phyloP scores from a whole-genome alignment of 176 grass and related monocot genomes.

The Eragrostis curvula region DNA sequence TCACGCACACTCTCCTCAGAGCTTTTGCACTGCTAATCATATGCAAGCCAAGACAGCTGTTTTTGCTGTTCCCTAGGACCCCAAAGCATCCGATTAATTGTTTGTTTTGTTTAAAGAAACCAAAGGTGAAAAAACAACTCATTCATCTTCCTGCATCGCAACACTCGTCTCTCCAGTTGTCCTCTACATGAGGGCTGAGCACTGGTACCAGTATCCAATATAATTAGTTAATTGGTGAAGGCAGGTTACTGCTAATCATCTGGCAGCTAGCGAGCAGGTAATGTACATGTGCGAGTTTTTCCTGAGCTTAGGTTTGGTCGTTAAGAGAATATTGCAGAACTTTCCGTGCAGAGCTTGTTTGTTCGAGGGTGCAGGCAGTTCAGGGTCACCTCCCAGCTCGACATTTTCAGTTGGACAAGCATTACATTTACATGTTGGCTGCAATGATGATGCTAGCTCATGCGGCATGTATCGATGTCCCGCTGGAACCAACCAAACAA shows the following conservation, averaged over 20 bases:
- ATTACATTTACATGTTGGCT: conserved; percentile 42
- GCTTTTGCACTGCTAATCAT: conserved; percentile 46
- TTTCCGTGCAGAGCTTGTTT: background rate
- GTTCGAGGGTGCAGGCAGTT: background rate
- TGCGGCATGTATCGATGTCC: conserved; percentile 11
- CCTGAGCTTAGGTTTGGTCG: conserved; percentile 16
- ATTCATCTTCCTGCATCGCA: conserved; percentile 16
- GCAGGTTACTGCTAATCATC: background rate
- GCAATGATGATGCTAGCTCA: conserved; percentile 54
- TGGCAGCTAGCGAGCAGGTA: conserved; percentile 36
- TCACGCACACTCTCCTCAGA: background rate
- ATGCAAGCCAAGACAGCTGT: conserved; percentile 47
- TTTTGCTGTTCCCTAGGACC: conserved; percentile 56
- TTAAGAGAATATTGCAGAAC: background rate
- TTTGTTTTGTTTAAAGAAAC: conserved; percentile 24
- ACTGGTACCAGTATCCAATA: background rate
- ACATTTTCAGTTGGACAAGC: conserved; percentile 42
- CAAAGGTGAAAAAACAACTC: conserved; percentile 32
- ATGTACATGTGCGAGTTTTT: conserved; percentile 34
- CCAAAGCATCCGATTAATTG: conserved; percentile 21
- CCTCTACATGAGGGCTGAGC: background rate
- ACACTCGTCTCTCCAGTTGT: conserved; percentile 32
- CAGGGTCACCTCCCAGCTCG: conserved; percentile 24
- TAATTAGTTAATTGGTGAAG: background rate
- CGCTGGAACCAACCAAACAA: conserved; percentile 40